Conservation (phyloP, 305 asterid genomes). For the Ajuga reptans region DNA sequence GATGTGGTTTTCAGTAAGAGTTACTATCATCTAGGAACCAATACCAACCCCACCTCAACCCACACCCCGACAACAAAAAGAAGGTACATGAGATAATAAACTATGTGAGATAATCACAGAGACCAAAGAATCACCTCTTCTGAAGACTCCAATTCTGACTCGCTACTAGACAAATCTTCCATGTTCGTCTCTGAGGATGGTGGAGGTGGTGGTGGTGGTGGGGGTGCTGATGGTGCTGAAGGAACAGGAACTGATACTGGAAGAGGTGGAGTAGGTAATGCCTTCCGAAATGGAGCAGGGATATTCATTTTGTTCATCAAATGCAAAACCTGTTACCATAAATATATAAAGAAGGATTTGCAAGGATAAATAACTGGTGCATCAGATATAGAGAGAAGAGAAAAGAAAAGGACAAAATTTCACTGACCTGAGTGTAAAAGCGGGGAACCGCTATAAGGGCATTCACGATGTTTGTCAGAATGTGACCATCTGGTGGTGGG, state of each 20-base stretch:
- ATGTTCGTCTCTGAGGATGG: conserved; percentile 30
- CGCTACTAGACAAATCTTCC: conserved; percentile 47
- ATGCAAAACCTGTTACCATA: conserved; percentile 65
- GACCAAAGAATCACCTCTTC: conserved; percentile 53
- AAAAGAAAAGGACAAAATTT: neutral
- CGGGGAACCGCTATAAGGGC: conserved; percentile 96
- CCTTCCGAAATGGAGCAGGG: conserved; percentile 90
- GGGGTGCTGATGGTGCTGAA: conserved; percentile 50
- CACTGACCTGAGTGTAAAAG: conserved; percentile 77
- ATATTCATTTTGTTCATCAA: conserved; percentile 98
- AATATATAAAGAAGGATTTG: neutral
- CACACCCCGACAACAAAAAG: neutral
- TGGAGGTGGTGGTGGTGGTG: conserved; percentile 55
- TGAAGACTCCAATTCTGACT: conserved; percentile 91
- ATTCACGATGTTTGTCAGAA: conserved; percentile 81
- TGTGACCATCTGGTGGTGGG: conserved; percentile 92
- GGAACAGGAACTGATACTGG: conserved; percentile 48
- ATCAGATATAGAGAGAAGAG: neutral
- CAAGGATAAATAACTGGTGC: neutral
- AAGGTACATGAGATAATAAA: neutral
- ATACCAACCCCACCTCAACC: neutral
- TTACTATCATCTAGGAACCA: neutral
- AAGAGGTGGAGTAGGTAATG: conserved; percentile 86
- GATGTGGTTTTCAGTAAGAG: neutral
- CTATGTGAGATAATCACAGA: conserved; percentile 13